These are phyloP conservation scores for Wallemia mellicola DNA, from an alignment of 1,284 basidiomycete genomes.

Conservation along the genomic window DNA sequence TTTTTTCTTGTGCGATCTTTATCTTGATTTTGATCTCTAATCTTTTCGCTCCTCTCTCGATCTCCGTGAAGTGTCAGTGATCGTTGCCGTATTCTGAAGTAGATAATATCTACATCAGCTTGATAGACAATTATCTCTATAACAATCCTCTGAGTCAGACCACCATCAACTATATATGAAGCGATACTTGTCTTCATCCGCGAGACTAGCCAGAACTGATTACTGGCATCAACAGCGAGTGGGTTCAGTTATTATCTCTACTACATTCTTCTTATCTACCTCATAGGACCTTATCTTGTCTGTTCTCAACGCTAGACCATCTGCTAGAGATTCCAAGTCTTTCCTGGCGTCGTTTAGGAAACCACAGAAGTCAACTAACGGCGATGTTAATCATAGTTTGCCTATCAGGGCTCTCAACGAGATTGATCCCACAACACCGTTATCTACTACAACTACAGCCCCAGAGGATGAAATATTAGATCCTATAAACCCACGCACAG, in stretches of 20 bases:
- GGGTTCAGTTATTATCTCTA: no score
- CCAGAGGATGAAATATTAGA: slow-evolving; percentile 56
- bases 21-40: no score
- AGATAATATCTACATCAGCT: no score
- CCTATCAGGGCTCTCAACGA: slow-evolving; percentile 8
- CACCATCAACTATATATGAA: neutral
- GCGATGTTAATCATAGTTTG: slow-evolving; percentile 10
- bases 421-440: slow-evolving; percentile 10
- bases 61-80: no score
- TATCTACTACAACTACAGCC: slow-evolving; percentile 21
- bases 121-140: no score
- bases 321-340: slow-evolving; percentile 56
- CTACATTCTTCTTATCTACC: no score
- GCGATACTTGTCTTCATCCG: no score
- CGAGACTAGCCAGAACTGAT: no score
- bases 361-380: slow-evolving; percentile 6
- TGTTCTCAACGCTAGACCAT: slow-evolving; percentile 75
- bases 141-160: neutral
- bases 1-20: no score
- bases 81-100: no score
- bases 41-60: no score
- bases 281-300: slow-evolving; percentile 79
- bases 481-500: slow-evolving; percentile 50
- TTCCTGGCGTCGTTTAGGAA: slow-evolving; percentile 52
- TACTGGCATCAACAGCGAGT: no score